phyloP scores from a whole-genome alignment of 2,329 filamentous ascomycete species.

The Fusarium subglutinans region DNA sequence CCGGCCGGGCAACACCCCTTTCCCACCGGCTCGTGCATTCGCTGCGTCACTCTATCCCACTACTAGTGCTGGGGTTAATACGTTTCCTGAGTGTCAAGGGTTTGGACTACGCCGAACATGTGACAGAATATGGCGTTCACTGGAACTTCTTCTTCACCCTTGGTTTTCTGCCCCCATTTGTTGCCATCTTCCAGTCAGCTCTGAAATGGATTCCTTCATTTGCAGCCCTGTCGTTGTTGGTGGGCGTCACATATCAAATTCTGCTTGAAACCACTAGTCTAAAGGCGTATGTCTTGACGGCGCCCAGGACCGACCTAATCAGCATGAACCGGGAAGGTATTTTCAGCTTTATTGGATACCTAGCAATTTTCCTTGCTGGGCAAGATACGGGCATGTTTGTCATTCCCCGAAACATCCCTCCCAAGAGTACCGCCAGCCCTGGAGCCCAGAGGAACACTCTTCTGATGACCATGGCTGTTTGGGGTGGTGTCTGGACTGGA shows the following conservation, averaged over 20 bases:
- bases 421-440: constrained; percentile 53
- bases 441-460: constrained; percentile 64
- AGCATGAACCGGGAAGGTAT: constrained; percentile 94
- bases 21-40: constrained; percentile 70
- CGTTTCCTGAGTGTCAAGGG: constrained; percentile 91
- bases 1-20: constrained; percentile 60
- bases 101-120: constrained; percentile 95
- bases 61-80: constrained; percentile 81
- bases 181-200: constrained; percentile 81
- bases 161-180: constrained; percentile 86
- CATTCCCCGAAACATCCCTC: constrained; percentile 68
- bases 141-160: constrained; percentile 99
- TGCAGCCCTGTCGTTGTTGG: constrained; percentile 74
- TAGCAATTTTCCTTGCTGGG: constrained; percentile 92
- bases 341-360: constrained; percentile 93
- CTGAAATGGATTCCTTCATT: constrained; percentile 79
- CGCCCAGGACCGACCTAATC: constrained; percentile 79
- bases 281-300: constrained; percentile 83
- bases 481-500: constrained; percentile 73
- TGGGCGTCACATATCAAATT: constrained; percentile 77
- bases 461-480: constrained; percentile 69
- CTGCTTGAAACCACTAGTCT: constrained; percentile 80
- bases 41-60: constrained; percentile 81
- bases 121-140: constrained; percentile 96
- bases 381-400: constrained; percentile 84